Percentiles rank a stretch among this genome's conserved stretches.
phyloP scores from a whole-genome alignment of 2,329 filamentous ascomycete genomes.

The Colletotrichum sp. region DNA sequence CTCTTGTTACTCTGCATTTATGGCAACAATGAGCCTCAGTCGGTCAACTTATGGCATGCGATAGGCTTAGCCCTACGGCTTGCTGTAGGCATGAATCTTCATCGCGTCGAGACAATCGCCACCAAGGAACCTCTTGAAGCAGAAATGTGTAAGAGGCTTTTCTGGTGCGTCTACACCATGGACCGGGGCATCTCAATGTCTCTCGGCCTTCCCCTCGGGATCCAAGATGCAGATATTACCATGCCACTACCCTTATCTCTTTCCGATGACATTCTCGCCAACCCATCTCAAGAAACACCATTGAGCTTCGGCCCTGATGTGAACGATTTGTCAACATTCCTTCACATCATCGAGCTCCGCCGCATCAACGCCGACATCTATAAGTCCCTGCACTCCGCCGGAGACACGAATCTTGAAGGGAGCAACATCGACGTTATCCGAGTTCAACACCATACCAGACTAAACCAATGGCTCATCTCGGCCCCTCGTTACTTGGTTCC shows the following conservation, averaged over 20 bases:
- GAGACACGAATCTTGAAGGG: background rate
- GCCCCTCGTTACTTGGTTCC: slow-evolving; percentile 27
- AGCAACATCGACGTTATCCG: background rate
- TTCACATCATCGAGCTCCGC: slow-evolving; percentile 29
- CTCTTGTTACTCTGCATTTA: slow-evolving; percentile 29
- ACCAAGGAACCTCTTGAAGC: slow-evolving; percentile 9
- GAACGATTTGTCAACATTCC: slow-evolving; percentile 27
- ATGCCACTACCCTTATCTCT: slow-evolving; percentile 24
- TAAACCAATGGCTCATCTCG: slow-evolving; percentile 28
- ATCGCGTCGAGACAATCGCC: slow-evolving; percentile 20
- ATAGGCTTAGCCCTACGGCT: slow-evolving; percentile 26
- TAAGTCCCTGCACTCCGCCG: slow-evolving; percentile 21
- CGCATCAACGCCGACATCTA: slow-evolving; percentile 28
- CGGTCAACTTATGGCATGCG: slow-evolving; percentile 29
- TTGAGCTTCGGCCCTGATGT: background rate
- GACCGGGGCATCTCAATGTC: slow-evolving; percentile 29
- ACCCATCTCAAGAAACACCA: background rate
- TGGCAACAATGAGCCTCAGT: slow-evolving; percentile 29
- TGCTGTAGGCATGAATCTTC: slow-evolving; percentile 25
- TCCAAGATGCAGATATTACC: slow-evolving; percentile 28
- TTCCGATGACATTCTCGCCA: background rate
- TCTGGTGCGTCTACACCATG: slow-evolving; percentile 33
- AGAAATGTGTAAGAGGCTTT: slow-evolving; percentile 31
- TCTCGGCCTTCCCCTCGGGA: slow-evolving; percentile 27
- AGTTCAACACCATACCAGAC: background rate